phyloP scores from a whole-genome alignment of 2,329 filamentous ascomycete species.

The Fusarium hostae region DNA sequence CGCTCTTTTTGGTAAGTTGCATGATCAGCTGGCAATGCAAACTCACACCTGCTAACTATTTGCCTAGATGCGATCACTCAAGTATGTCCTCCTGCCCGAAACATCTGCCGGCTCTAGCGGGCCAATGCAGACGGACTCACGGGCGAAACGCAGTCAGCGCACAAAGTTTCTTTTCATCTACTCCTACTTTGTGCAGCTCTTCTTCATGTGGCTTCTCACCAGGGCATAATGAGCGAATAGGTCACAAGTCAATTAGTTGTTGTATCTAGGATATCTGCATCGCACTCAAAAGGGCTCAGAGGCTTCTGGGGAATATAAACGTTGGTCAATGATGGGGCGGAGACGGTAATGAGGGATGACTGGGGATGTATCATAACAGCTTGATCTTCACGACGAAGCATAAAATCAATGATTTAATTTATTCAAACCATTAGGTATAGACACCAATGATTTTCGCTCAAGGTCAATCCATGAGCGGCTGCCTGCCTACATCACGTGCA shows the following conservation, averaged over 20 bases:
- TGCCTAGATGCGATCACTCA: constrained; percentile 84
- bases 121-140: constrained; percentile 76
- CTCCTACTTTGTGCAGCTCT: constrained; percentile 91
- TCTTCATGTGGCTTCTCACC: constrained; percentile 87
- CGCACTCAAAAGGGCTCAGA: not conserved
- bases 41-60: constrained; percentile 25
- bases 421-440: not conserved
- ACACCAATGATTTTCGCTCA: not conserved
- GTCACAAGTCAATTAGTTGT: constrained; percentile 3
- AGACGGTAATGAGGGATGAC: constrained; percentile 30
- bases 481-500: not conserved
- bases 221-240: constrained; percentile 49
- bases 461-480: not conserved
- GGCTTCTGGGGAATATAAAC: not conserved
- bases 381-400: constrained; percentile 21
- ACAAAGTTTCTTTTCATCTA: constrained; percentile 95
- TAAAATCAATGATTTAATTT: constrained; percentile 16
- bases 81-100: constrained; percentile 95
- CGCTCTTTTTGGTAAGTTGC: constrained; percentile 84
- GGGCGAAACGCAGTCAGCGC: constrained; percentile 85
- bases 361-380: constrained; percentile 29
- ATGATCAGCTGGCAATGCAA: not conserved
- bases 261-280: not conserved
- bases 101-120: constrained; percentile 73
- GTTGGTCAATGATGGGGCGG: not conserved